phyloP scores from a whole-genome alignment of 176 grass and related monocot genomes.

The Phoenix roebelenii region DNA sequence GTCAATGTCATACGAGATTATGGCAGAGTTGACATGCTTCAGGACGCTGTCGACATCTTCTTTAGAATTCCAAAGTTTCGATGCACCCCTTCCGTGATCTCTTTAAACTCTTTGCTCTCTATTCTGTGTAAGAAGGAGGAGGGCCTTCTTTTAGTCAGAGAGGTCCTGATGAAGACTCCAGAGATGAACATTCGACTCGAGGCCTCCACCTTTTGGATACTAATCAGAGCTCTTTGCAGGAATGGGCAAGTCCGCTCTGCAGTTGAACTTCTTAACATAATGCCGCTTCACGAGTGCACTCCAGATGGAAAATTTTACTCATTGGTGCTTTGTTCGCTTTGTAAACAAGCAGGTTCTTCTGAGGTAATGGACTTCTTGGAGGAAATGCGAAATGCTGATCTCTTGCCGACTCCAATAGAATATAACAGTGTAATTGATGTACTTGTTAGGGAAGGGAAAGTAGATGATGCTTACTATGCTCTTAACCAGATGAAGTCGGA shows the following conservation, averaged over 20 bases:
- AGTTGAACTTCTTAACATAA: constrained; percentile 21
- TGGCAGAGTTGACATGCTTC: constrained; percentile 6
- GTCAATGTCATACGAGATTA: constrained; percentile 16
- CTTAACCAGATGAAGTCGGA: constrained; percentile 38
- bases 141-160: constrained; percentile 21
- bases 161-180: constrained; percentile 30
- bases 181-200: constrained; percentile 28
- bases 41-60: constrained; percentile 28
- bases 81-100: constrained; percentile 5
- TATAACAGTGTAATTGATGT: constrained; percentile 25
- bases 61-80: constrained; percentile 27
- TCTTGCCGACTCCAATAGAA: constrained; percentile 11
- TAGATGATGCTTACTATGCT: constrained; percentile 34
- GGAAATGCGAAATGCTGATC: constrained; percentile 45
- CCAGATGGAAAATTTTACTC: constrained; percentile 28
- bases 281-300: constrained; percentile 26
- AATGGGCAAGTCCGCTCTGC: constrained; percentile 21
- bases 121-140: constrained; percentile 27
- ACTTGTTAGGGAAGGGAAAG: constrained; percentile 32
- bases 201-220: constrained; percentile 25
- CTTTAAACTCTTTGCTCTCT: constrained; percentile 21
- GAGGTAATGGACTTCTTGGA: constrained; percentile 31
- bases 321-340: constrained; percentile 21
- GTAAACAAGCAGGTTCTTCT: constrained; percentile 10
- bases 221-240: constrained; percentile 26